Evolutionary conservation across 2,329 filamentous ascomycete species (phyloP).

Genomic region (Fusarium sp.): DNA sequence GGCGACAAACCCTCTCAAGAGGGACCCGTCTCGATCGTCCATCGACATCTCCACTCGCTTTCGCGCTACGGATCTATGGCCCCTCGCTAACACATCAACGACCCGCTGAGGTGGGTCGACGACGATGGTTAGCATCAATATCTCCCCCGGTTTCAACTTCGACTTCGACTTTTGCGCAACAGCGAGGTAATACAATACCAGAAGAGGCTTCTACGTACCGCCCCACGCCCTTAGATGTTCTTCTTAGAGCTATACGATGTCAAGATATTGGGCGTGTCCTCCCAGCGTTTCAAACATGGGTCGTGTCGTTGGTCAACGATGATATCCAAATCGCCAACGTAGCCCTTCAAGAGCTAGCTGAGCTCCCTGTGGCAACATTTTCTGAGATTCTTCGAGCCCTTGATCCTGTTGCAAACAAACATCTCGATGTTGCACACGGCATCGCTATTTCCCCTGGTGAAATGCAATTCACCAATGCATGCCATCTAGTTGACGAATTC

Average conservation of each 20-base stretch:
- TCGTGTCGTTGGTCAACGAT: constrained; percentile 36
- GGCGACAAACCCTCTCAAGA: constrained; percentile 45
- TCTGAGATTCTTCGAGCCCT: constrained; percentile 73
- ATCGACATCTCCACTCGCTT: constrained; percentile 38
- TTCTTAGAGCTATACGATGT: constrained; percentile 52
- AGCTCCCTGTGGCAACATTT: constrained; percentile 68
- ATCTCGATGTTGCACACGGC: constrained; percentile 62
- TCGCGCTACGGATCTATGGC: constrained; percentile 40
- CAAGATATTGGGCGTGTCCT: constrained; percentile 43
- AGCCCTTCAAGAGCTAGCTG: constrained; percentile 49
- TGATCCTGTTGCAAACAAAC: constrained; percentile 65
- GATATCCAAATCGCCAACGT: constrained; percentile 35
- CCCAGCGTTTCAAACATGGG: constrained; percentile 48
- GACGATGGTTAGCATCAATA: constrained; percentile 44
- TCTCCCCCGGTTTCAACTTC: constrained; percentile 31
- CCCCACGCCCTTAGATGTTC: constrained; percentile 37
- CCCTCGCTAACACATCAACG: constrained; percentile 39
- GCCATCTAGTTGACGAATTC: constrained; percentile 55
- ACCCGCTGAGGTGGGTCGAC: constrained; percentile 43
- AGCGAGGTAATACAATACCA: constrained; percentile 1
- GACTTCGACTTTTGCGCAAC: constrained; percentile 14
- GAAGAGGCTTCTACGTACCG: background rate
- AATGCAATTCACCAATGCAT: constrained; percentile 55
- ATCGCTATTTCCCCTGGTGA: constrained; percentile 56
- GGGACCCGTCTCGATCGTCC: constrained; percentile 41